Percentiles rank a stretch among this genome's conserved stretches.
Evolutionary conservation across 2,329 filamentous ascomycete genomes (phyloP).

Genomic region (Penicillium sp.): DNA sequence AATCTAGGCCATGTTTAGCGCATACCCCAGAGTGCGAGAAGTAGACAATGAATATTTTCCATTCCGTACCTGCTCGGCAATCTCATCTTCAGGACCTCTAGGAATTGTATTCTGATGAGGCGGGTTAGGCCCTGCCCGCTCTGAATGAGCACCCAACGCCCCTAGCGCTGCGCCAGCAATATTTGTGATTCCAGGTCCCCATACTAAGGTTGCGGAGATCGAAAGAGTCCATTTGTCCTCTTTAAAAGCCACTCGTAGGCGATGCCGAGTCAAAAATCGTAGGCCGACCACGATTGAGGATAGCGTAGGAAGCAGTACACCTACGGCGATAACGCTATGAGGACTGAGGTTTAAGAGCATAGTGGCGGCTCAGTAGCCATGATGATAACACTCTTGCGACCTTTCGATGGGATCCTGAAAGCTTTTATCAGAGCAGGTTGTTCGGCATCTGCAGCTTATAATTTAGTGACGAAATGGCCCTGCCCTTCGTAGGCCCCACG

Average conservation of each 20-base stretch:
- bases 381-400: not conserved
- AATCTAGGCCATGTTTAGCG: constrained; percentile 5
- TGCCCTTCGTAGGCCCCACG: not conserved
- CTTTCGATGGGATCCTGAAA: not conserved
- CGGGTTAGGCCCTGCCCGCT: constrained; percentile 12
- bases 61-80: constrained; percentile 15
- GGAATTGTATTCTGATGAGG: constrained; percentile 17
- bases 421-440: not conserved
- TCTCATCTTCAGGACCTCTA: constrained; percentile 14
- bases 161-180: constrained; percentile 20
- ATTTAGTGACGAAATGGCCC: not conserved
- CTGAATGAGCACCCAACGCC: constrained; percentile 13
- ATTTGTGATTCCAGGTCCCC: constrained; percentile 10
- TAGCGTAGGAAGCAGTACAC: not conserved
- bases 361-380: not conserved
- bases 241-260: constrained; percentile 6
- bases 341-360: constrained; percentile 5
- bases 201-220: constrained; percentile 9
- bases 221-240: constrained; percentile 21
- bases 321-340: not conserved
- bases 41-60: not conserved
- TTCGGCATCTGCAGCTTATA: not conserved
- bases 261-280: constrained; percentile 14
- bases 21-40: not conserved
- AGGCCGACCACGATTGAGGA: constrained; percentile 6